Conservation (phyloP, 75 land plant species). For the Cunninghamia lanceolata region DNA sequence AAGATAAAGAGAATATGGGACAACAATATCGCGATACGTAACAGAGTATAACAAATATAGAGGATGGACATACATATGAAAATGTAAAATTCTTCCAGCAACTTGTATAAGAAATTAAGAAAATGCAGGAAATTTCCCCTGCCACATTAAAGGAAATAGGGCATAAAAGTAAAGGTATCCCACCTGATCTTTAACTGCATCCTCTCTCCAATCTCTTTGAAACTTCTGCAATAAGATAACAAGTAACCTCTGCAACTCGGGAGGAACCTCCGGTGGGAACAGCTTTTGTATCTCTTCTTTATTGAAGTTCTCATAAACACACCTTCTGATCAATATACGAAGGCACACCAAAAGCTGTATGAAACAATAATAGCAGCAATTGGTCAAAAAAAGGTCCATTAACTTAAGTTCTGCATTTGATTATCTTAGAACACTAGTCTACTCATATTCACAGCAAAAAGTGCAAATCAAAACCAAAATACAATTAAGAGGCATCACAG, state of each 20-base stretch:
- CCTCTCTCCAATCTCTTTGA: constrained; percentile 57
- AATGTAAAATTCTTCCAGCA: not conserved
- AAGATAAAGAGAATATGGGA: not conserved
- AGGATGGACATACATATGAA: not conserved
- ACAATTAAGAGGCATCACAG: not conserved
- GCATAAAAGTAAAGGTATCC: not conserved
- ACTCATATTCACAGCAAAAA: not conserved
- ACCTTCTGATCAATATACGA: constrained; percentile 45
- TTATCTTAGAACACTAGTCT: not conserved
- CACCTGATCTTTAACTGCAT: constrained; percentile 50
- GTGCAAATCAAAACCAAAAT: not conserved
- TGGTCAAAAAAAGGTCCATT: not conserved
- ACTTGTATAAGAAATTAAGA: not conserved
- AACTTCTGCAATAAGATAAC: constrained; percentile 52
- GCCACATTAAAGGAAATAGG: not conserved
- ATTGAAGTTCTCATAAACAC: constrained; percentile 41
- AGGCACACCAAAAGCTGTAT: constrained; percentile 65
- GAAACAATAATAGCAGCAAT: not conserved
- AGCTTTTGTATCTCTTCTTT: constrained; percentile 60
- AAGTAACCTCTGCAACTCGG: constrained; percentile 49
- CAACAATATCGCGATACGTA: not conserved
- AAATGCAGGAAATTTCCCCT: not conserved
- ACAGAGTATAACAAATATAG: no score
- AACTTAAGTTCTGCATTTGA: not conserved
- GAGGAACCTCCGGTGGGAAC: constrained; percentile 55